Base-by-base conservation (phyloP, 495 filamentous ascomycete species). In the Paragyromitra xinjiangensis region DNA sequence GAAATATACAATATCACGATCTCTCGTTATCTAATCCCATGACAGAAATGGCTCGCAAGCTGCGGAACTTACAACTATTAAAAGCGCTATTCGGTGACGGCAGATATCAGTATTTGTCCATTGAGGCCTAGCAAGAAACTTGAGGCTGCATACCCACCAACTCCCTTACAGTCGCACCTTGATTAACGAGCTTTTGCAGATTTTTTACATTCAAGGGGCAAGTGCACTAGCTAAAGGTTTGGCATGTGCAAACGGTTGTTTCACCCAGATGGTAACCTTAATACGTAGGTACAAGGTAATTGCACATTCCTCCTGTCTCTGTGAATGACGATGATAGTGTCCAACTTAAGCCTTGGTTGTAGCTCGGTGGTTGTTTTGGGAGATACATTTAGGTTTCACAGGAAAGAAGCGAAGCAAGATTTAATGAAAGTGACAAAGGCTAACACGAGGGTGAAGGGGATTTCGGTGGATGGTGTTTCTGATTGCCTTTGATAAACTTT, bases 121-220 rank as follows among this genome's bases (percentile, higher is more conserved):
- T 11, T 34, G 14, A 53, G 14, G 4, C 64, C 14, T 1, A 37
- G n/a, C 14, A 67, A 53, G 48, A 67, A 55, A 67, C 64, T 67
- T 55, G 34, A 67, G 55, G 34, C 64, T 34, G 16, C 19, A 44
- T 51, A 67, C 12, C 53, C 19, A 14, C 22, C 53, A 14, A 69
- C 9, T 37, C 3, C 7, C n/a, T 4, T 68, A 12, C 29, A 14
- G 7, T 3, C 48, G 8, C 48, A 24, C 8, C 29, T 16, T 26
- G 48, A 68, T 40, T 29, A 34, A 53, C 26, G 4, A 39, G 11
- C 12, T 53, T 24, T 2, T 14, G 9, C 16, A 66, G 22, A 51
- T 19, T 34, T 44, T 3, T 16, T 42, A n/a, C 65, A 56, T 2
- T 14, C 6, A 3, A 67, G 45, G n/a, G 44, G 6, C 22, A 34